Conservation (phyloP, 768 basidiomycete species). For the Pleurotus pulmonarius region DNA sequence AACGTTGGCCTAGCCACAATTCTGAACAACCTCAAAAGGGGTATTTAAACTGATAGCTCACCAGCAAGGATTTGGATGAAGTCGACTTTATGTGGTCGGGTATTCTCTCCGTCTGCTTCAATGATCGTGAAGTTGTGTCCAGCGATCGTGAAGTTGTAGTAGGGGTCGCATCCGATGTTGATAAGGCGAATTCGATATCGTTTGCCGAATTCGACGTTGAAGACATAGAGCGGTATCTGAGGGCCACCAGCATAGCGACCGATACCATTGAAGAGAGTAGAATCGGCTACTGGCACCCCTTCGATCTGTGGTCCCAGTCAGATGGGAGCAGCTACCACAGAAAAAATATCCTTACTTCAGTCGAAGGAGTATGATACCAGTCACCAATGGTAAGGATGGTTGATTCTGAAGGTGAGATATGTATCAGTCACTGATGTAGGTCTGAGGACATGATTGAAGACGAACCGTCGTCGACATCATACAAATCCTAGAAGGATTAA, state of each 20-base stretch:
- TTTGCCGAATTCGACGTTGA: constrained; percentile 32
- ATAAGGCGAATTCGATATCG: constrained; percentile 53
- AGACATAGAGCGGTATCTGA: constrained; percentile 25
- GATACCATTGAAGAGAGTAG: constrained; percentile 44
- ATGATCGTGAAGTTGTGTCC: constrained; percentile 36
- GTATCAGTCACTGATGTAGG: no score
- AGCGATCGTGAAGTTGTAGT: constrained; percentile 35
- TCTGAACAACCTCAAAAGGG: neutral
- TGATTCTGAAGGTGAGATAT: constrained; percentile 20
- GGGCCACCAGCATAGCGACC: constrained; percentile 37
- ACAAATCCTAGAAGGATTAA: constrained; percentile 12
- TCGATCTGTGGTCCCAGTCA: neutral
- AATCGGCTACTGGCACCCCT: constrained; percentile 13
- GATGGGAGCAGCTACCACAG: neutral
- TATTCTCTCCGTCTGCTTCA: constrained; percentile 34
- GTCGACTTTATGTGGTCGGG: constrained; percentile 27
- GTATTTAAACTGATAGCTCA: neutral
- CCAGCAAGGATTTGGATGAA: constrained; percentile 35
- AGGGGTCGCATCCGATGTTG: constrained; percentile 40
- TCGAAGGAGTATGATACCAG: constrained; percentile 22
- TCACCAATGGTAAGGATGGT: constrained; percentile 42
- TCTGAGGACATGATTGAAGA: no score
- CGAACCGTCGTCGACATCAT: constrained; percentile 19
- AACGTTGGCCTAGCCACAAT: constrained; percentile 22
- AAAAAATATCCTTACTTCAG: neutral